Evolutionary conservation across 805 yeast genomes (phyloP).

Genomic region (Blastobotrys terrestris): DNA sequence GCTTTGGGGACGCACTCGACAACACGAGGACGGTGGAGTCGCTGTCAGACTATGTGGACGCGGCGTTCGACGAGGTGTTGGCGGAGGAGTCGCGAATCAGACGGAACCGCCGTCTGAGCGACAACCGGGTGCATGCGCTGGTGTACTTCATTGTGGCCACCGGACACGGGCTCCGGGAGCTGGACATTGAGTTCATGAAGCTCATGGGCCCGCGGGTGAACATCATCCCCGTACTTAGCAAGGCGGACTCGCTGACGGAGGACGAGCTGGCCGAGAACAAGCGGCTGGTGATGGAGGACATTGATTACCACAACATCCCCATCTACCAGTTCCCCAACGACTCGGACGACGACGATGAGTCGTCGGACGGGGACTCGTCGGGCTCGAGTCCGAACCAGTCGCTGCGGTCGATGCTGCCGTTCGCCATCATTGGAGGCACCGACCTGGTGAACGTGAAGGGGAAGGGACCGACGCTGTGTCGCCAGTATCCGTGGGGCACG

Average conservation of each 20-base stretch:
- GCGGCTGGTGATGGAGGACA: constrained; percentile 67
- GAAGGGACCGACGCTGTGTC: constrained; percentile 34
- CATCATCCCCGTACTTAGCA: constrained; percentile 81
- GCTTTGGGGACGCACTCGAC: constrained; percentile 71
- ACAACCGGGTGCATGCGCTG: constrained; percentile 71
- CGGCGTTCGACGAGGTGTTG: constrained; percentile 64
- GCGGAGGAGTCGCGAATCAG: constrained; percentile 72
- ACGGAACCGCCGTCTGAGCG: constrained; percentile 65
- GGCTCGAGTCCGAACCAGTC: constrained; percentile 26
- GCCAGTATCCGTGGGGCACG: constrained; percentile 58
- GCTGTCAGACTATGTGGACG: constrained; percentile 56
- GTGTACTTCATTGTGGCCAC: constrained; percentile 66
- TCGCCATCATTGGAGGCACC: constrained; percentile 59
- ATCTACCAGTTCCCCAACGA: constrained; percentile 70
- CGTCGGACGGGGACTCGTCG: not conserved
- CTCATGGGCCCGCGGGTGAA: constrained; percentile 74
- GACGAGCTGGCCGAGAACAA: constrained; percentile 74
- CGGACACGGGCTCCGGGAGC: constrained; percentile 52
- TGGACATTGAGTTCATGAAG: constrained; percentile 73
- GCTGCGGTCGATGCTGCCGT: constrained; percentile 48
- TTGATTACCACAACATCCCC: constrained; percentile 63
- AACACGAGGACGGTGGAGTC: constrained; percentile 46
- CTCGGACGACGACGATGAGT: constrained; percentile 42
- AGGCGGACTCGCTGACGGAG: constrained; percentile 77
- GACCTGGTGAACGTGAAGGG: constrained; percentile 41